Conservation (phyloP, 306 rosid genomes). For the Trichosanthes cucumerina region DNA sequence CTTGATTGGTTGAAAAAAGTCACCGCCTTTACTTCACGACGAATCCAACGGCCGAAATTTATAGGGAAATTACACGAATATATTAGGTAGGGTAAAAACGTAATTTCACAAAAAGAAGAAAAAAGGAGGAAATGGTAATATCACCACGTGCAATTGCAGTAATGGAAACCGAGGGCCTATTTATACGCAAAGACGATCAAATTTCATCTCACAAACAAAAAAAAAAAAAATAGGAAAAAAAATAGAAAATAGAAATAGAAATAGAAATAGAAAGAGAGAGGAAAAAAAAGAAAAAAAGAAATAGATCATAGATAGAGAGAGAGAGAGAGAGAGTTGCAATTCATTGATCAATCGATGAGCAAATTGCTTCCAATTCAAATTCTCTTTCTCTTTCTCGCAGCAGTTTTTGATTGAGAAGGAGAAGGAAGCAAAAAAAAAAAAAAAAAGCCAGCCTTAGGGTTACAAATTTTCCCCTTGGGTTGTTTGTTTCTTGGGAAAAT, state of each 20-base stretch:
- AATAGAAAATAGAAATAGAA: not conserved
- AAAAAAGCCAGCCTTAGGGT: not conserved
- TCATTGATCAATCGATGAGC: conserved; percentile 1
- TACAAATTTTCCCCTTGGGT: not conserved
- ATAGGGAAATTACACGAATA: not conserved
- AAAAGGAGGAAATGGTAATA: not conserved
- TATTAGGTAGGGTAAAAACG: not conserved
- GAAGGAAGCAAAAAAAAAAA: not conserved
- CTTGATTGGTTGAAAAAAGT: not conserved
- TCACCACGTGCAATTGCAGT: not conserved
- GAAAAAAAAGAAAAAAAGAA: not conserved
- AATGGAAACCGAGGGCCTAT: conserved; percentile 2
- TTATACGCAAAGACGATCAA: not conserved
- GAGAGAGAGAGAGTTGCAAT: not conserved
- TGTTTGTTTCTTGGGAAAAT: conserved; percentile 11
- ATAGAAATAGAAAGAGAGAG: not conserved
- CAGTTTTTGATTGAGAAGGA: not conserved
- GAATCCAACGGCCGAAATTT: not conserved
- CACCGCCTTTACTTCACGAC: not conserved
- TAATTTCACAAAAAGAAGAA: not conserved
- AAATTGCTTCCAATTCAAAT: not conserved
- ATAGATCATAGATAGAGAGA: not conserved
- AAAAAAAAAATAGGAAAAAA: not conserved
- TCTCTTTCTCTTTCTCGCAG: conserved; percentile 7
- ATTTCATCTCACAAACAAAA: not conserved